These are phyloP conservation scores for Beta lomatogona DNA, from an alignment of 179 eudicot species.

Conservation along the genomic window DNA sequence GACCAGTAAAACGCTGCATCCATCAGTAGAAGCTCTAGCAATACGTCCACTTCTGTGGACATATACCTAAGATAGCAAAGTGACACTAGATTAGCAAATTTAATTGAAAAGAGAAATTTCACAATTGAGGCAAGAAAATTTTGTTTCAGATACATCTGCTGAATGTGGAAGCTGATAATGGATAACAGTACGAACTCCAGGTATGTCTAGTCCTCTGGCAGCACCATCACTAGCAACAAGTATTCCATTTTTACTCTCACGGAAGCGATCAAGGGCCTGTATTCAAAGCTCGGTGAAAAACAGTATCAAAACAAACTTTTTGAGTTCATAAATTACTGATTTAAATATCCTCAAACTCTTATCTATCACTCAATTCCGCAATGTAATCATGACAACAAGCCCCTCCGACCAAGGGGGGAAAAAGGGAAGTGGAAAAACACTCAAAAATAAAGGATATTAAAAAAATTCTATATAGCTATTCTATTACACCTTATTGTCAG, in stretches of 20 bases:
- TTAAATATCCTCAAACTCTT: neutral
- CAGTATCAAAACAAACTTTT: neutral
- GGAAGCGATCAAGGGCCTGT: constrained; percentile 95
- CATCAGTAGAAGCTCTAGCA: constrained; percentile 89
- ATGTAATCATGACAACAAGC: neutral
- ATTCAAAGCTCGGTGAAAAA: constrained; percentile 12
- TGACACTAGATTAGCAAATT: constrained; percentile 1
- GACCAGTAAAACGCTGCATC: constrained; percentile 81
- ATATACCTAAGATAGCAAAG: constrained; percentile 58
- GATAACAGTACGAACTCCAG: constrained; percentile 87
- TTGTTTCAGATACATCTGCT: constrained; percentile 61
- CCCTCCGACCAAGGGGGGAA: neutral
- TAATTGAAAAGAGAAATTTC: neutral
- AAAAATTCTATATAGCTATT: neutral
- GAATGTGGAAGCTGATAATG: constrained; percentile 98
- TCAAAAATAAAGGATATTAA: neutral
- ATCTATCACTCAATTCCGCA: neutral
- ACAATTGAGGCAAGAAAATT: neutral
- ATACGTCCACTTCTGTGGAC: constrained; percentile 98
- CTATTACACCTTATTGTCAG: neutral
- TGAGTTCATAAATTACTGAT: neutral
- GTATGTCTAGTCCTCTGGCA: constrained; percentile 95
- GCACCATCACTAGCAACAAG: constrained; percentile 94
- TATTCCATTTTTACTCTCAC: constrained; percentile 68
- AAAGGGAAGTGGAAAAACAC: neutral